Evolutionary conservation across 2,329 filamentous ascomycete genomes (phyloP), one percentile per base, ranked within the genome.

Genomic region (Botrytis porri): DNA sequence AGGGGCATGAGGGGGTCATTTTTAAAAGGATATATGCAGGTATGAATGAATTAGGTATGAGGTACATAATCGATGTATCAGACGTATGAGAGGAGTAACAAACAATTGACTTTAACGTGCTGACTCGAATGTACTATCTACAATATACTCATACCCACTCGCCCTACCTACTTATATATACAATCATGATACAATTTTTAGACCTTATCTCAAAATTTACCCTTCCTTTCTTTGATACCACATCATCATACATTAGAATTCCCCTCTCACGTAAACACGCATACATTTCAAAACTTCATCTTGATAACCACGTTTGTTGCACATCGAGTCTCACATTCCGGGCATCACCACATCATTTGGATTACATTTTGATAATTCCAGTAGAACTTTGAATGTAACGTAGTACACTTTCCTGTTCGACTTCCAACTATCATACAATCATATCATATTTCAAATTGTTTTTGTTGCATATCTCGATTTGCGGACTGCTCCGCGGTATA

Each of bases 401-500:
- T 39, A 29, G 48, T 25, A 57, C 25, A 32, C 1, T 12, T 25
- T 32, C 2, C 4, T 22, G 5, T 32, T 22, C 18, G 1, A 41
- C 4, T 37, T 32, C n/a, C 5, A 6, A 37, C 29, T 20, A 10
- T 29, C 16, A 29, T 57, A 41, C 1, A 10, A 9, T 39, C 4
- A 14, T 37, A 54, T 39, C 16, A 29, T 16, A 6, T 39, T 29
- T 32, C 9, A 1, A 29, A 29, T 18, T 3, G 18, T 57, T 39
- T 51, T 67, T 67, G 45, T 41, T 67, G 45, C 48, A 57, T 67
- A 67, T 67, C 48, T 57, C 48, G 35, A 67, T 39, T 37, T 51
- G 32, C 48, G 48, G 35, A 57, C 35, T 22, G 64, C 35, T 57
- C 48, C 48, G 35, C 16, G 64, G 35, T 41, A 57, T 41, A 39